A percentile compares a stretch with the other conserved stretches of the same genome.
phyloP scores from a whole-genome alignment of 2,329 filamentous ascomycete genomes.

The Berkeleyomyces basicola region DNA sequence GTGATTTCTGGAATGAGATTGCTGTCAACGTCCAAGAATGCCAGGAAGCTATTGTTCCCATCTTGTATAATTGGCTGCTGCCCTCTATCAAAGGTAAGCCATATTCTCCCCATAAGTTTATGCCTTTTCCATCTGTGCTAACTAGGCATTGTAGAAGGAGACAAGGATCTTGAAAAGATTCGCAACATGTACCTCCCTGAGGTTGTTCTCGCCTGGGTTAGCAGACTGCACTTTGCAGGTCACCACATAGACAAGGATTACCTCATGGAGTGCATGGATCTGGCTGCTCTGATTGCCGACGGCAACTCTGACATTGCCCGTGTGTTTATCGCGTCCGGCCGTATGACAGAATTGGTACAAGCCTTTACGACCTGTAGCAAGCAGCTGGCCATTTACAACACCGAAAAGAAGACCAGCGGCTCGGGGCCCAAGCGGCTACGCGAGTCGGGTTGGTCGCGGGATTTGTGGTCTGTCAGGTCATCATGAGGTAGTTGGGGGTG shows the following conservation, averaged over 20 bases:
- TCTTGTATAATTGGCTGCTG: constrained; percentile 50
- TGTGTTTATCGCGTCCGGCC: constrained; percentile 45
- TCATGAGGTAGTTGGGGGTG: constrained; percentile 11
- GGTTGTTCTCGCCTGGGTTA: constrained; percentile 67
- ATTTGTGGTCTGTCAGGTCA: constrained; percentile 42
- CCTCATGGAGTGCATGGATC: constrained; percentile 71
- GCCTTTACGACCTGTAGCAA: constrained; percentile 64
- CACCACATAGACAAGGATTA: constrained; percentile 57
- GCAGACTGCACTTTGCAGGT: constrained; percentile 63
- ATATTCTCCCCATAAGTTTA: background rate
- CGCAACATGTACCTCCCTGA: constrained; percentile 73
- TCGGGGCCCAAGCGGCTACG: constrained; percentile 40
- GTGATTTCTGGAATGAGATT: constrained; percentile 38
- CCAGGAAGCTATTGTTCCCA: constrained; percentile 39
- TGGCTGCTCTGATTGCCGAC: constrained; percentile 59
- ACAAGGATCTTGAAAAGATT: constrained; percentile 44
- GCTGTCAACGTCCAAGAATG: constrained; percentile 36
- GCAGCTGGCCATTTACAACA: constrained; percentile 42
- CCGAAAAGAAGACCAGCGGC: constrained; percentile 33
- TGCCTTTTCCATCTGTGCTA: background rate
- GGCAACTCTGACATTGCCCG: constrained; percentile 48
- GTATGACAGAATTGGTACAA: constrained; percentile 61
- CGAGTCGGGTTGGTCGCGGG: constrained; percentile 45
- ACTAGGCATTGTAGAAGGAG: constrained; percentile 31
- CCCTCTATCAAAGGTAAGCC: constrained; percentile 36